Evolutionary conservation across 2,329 filamentous ascomycete species (phyloP), one percentile per base, ranked within the genome.

Genomic region (Cercospora janseana): DNA sequence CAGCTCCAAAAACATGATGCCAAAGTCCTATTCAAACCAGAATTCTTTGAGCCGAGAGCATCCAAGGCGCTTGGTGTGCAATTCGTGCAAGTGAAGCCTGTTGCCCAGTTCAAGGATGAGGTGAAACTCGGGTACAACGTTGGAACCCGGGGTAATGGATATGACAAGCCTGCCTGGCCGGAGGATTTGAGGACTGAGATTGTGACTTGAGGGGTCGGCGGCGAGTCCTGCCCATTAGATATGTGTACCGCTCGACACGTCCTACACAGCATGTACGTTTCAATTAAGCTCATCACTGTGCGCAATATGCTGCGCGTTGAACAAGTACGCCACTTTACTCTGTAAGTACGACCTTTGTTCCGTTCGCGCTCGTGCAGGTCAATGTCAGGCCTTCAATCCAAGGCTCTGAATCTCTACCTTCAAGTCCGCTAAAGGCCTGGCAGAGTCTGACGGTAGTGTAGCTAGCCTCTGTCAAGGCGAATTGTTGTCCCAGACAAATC

Each of bases 391-490:
- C 35, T 51, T 66, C 64, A 8, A 10, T 49, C 68, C 67, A 70
- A 2, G 58, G 59, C 10, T 60, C 49, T 1, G 51, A 16, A 47
- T 68, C 67, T 20, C 61, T 50, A 29, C 61, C 63, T 46, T 67
- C 62, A 34, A 71, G 61, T 3, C 31, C 55, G 8, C 83, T 80
- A 64, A 86, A 93, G 18, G 78, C 75, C 72, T 92, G 88, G 63
- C 91, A 80, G 57, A 92, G 63, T 35, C 87, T 75, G 21, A 84
- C 82, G 53, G 89, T 76, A 7, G 86, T 82, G 65, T 91, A 91
- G 23, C 74, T 73, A 73, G 87, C 87, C 73, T 91, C 86, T 0
- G 86, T 88, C 38, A 91, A 70, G 10, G 87, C 88, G 66, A 90
- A 92, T 68, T 92, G 86, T 75, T 92, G 64, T 0, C 63, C 64